Percentiles rank a stretch among this genome's conserved stretches.
Conservation (phyloP, 169 alveolate species). For the Plasmodium knowlesi region DNA sequence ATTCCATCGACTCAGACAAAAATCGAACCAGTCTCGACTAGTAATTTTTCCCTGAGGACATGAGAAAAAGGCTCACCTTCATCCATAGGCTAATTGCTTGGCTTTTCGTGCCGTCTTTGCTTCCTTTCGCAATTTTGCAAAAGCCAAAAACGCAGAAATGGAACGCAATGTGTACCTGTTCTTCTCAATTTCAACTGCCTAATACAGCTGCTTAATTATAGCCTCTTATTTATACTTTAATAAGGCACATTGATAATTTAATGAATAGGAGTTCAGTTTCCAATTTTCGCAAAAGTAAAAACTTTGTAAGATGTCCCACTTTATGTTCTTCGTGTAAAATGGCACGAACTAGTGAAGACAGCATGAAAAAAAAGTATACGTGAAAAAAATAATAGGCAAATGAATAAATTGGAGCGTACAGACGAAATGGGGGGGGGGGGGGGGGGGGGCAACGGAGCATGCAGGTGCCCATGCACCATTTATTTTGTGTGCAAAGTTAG, state of each 20-base stretch:
- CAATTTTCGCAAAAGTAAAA: background rate
- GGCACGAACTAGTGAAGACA: background rate
- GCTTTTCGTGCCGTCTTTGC: background rate
- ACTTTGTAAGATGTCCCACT: background rate
- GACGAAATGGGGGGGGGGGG: background rate
- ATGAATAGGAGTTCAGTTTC: background rate
- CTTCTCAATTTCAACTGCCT: background rate
- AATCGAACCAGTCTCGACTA: background rate
- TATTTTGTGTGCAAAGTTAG: background rate
- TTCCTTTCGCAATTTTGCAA: background rate
- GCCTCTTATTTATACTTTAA: background rate
- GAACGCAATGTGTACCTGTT: background rate
- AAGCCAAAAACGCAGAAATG: background rate
- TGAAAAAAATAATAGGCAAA: background rate
- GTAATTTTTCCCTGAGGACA: background rate
- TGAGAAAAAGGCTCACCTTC: background rate
- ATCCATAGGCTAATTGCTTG: background rate
- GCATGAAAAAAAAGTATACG: background rate
- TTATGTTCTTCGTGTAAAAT: background rate
- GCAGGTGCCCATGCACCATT: background rate
- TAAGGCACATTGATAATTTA: background rate
- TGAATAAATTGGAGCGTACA: background rate
- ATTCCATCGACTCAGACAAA: background rate
- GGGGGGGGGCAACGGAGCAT: too few species aligned
- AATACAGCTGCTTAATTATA: background rate